phyloP scores from a whole-genome alignment of 2,329 filamentous ascomycete genomes.

The Cordyceps farinosa region DNA sequence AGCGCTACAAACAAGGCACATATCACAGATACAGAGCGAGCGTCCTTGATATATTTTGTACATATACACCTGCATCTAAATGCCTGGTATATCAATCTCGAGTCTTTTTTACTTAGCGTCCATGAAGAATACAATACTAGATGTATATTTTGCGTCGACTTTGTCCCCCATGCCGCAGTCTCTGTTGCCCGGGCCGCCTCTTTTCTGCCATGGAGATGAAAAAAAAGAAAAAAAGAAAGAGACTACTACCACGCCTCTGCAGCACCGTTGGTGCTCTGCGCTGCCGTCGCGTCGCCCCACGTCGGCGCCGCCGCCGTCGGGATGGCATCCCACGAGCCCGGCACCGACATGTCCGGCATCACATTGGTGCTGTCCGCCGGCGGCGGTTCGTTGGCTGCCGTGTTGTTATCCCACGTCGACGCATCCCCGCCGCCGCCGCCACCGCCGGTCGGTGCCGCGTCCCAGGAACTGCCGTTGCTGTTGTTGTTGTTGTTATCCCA shows the following conservation, averaged over 20 bases:
- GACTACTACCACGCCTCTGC: constrained; percentile 20
- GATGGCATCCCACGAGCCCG: constrained; percentile 13
- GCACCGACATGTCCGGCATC: constrained; percentile 33
- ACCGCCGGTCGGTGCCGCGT: background rate
- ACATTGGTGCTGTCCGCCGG: constrained; percentile 23
- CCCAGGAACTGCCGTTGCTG: background rate
- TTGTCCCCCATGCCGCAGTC: no score
- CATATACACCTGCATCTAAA: background rate
- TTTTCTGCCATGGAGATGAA: no score
- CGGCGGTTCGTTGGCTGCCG: background rate
- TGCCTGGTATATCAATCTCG: background rate
- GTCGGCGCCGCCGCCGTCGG: constrained; percentile 3
- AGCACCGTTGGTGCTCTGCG: constrained; percentile 31
- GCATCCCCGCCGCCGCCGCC: background rate
- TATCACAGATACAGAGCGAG: background rate
- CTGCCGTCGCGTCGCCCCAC: constrained; percentile 32
- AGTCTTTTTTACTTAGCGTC: background rate
- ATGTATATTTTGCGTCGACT: no score
- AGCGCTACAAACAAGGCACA: no score
- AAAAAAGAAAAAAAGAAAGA: no score
- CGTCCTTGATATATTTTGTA: background rate
- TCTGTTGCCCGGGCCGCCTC: no score
- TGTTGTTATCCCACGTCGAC: background rate
- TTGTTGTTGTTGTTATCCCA: constrained; percentile 10
- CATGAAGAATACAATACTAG: background rate